Percentiles rank a stretch among this genome's conserved stretches.
Evolutionary conservation across 228 moss, liverwort and hornwort genomes (phyloP).

Genomic region (Sphagnum fallax): DNA sequence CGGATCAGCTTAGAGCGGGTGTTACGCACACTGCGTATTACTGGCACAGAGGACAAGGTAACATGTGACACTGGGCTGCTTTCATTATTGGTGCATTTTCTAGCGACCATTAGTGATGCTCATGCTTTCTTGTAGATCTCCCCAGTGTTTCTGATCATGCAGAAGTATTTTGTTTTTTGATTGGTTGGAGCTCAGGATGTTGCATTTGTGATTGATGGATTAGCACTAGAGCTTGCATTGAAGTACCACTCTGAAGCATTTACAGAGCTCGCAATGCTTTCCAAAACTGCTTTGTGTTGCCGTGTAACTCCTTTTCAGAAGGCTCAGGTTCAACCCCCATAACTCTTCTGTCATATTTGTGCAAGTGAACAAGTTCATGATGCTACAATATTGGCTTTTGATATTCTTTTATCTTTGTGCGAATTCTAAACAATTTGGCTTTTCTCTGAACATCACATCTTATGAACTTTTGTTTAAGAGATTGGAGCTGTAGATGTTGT

Average conservation of each 20-base stretch:
- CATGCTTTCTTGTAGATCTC: no score
- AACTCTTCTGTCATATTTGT: background rate
- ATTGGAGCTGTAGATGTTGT: no score
- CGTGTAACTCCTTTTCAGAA: conserved; percentile 98
- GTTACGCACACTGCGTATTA: conserved; percentile 60
- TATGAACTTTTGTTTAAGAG: no score
- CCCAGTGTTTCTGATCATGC: no score
- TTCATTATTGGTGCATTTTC: no score
- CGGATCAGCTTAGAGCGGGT: conserved; percentile 72
- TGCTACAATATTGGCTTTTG: background rate
- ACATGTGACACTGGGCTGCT: background rate
- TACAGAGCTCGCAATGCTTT: conserved; percentile 75
- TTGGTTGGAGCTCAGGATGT: conserved; percentile 42
- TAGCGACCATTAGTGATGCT: no score
- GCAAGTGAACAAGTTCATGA: no score
- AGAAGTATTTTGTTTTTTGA: no score
- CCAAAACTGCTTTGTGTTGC: conserved; percentile 93
- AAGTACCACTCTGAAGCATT: conserved; percentile 56
- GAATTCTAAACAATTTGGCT: no score
- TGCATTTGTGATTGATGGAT: conserved; percentile 92
- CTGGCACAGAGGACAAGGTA: conserved; percentile 72
- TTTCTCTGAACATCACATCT: no score
- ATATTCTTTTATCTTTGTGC: background rate
- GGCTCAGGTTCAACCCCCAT: conserved; percentile 44
- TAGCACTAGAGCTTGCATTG: conserved; percentile 77